Conservation (phyloP, 2,329 filamentous ascomycete genomes). For the Cordyceps farinosa region DNA sequence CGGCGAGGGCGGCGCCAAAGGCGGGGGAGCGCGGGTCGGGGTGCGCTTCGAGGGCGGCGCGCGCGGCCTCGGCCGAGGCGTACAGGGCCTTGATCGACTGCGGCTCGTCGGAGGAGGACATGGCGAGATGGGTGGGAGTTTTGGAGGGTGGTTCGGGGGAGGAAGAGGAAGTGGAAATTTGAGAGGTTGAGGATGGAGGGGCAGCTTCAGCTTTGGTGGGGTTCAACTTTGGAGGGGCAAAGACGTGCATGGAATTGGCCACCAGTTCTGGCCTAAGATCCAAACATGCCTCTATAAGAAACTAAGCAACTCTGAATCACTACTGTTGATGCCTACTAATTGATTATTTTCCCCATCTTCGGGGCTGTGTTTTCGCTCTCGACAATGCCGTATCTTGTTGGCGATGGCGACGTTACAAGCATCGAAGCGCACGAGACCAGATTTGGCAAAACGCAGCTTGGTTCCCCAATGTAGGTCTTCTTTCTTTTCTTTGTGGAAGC, state of each 20-base stretch:
- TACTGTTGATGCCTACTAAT: no score
- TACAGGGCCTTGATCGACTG: slow-evolving; percentile 50
- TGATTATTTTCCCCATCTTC: no score
- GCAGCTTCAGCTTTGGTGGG: slow-evolving; percentile 11
- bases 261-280: neutral
- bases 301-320: no score
- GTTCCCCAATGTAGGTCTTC: no score
- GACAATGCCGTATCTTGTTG: no score
- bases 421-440: no score
- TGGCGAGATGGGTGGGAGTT: neutral
- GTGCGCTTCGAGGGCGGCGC: slow-evolving; percentile 58
- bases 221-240: slow-evolving; percentile 6
- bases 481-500: no score
- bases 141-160: neutral
- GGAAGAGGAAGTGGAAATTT: neutral
- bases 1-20: slow-evolving; percentile 65
- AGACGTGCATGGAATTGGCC: neutral
- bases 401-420: no score
- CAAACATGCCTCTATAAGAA: neutral
- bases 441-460: no score
- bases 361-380: no score
- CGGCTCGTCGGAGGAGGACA: slow-evolving; percentile 38
- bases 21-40: slow-evolving; percentile 60
- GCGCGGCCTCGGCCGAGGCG: slow-evolving; percentile 48
- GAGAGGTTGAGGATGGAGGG: neutral